phyloP scores from a whole-genome alignment of 2,329 filamentous ascomycete genomes.

The Fusarium gaditjirri region DNA sequence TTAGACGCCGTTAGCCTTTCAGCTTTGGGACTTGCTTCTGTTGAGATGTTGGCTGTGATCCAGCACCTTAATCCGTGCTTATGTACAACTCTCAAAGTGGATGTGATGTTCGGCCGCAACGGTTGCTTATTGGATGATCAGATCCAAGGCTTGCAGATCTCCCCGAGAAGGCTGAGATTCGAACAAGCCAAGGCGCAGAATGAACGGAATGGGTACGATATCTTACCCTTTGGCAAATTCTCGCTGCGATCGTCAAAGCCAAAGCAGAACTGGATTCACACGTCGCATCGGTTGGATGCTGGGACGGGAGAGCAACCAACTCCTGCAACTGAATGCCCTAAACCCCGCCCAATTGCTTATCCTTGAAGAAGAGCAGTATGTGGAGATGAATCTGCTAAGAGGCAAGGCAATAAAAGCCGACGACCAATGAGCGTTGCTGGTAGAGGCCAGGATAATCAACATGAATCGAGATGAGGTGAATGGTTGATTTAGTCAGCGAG shows the following conservation, averaged over 20 bases:
- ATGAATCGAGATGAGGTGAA: conserved; percentile 24
- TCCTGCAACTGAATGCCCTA: background rate
- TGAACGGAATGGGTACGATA: conserved; percentile 5
- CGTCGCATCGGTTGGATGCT: conserved; percentile 22
- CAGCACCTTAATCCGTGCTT: conserved; percentile 1
- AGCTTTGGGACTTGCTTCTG: conserved; percentile 2
- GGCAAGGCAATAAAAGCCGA: background rate
- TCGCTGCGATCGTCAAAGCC: background rate
- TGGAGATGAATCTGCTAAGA: conserved; percentile 14
- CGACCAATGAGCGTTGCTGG: conserved; percentile 12
- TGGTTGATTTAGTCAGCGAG: conserved; percentile 9
- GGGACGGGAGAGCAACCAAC: conserved; percentile 30
- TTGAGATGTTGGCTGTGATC: conserved; percentile 2
- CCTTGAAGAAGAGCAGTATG: background rate
- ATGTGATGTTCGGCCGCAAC: conserved; percentile 7
- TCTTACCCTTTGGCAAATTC: background rate
- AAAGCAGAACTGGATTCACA: conserved; percentile 1
- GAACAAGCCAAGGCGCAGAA: background rate
- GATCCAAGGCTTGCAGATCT: conserved; percentile 4
- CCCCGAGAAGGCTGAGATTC: conserved; percentile 14
- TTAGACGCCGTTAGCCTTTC: conserved; percentile 14
- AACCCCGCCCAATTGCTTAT: conserved; percentile 8
- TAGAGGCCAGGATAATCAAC: background rate
- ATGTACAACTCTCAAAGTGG: background rate
- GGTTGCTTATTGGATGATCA: conserved; percentile 12